Evolutionary conservation across 202 grass and related monocot genomes (phyloP), one percentile per base, ranked within the genome.

Genomic region (Miscanthus sacchariflorus): DNA sequence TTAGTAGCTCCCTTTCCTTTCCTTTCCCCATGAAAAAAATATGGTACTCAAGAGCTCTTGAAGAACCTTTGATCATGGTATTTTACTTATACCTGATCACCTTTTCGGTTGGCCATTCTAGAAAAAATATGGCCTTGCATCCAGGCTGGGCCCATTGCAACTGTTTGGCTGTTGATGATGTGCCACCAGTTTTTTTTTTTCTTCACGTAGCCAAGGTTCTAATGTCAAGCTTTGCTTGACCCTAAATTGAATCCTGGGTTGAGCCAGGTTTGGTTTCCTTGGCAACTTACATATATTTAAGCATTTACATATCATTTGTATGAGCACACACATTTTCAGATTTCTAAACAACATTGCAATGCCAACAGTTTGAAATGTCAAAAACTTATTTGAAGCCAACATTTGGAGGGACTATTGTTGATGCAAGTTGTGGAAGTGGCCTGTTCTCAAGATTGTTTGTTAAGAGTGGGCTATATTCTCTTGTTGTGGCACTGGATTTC

Each of bases 401-500:
- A 46, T 36, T 56, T 25, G 96, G 92, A 89, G 96, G 96, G 76
- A 88, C 86, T 45, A 80, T 98, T 76, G 78, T 98, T 80, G 96
- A 98, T 89, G 96, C 96, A 84, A 96, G 96, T 61, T 98, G 96
- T 73, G 92, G 94, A 39, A 98, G 96, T 87, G 96, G 96, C 24
- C 66, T 98, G 56, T 98, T 98, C 87, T 98, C 94, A 48, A 96
- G 96, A 86, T 76, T 93, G 54, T 98, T 96, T 94, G 81, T 87
- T 85, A 93, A 88, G 52, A 93, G 92, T 13, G 64, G 45, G 75
- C 64, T 98, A 46, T 95, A 94, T 92, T 96, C 89, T 81, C 86
- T 90, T 89, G 96, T 98, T 52, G 71, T 96, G 39, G 91, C 92
- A 59, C 84, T 98, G 38, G 96, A 96, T 85, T 98, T 96, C 78